Conservation (phyloP, 1,284 basidiomycete species). For the Mycena sp. region DNA sequence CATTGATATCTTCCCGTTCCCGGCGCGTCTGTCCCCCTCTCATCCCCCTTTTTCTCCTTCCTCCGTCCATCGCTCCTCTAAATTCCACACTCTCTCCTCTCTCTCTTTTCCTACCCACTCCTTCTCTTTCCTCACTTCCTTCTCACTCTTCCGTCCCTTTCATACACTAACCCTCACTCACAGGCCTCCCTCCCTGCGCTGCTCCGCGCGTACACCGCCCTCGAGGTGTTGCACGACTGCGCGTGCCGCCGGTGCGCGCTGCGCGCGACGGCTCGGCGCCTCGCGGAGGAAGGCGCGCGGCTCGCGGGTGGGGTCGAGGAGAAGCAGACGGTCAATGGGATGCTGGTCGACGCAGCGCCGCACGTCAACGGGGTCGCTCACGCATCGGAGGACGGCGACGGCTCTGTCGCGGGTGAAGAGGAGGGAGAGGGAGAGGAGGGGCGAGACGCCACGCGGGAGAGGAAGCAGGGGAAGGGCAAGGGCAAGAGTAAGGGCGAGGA, state of each 20-base stretch:
- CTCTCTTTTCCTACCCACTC: too few relatives aligned
- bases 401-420: conserved; percentile 19
- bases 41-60: too few relatives aligned
- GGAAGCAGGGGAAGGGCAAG: conserved; percentile 1
- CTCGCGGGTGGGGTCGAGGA: conserved; percentile 55
- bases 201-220: conserved; percentile 82
- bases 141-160: too few relatives aligned
- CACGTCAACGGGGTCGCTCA: neutral
- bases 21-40: too few relatives aligned
- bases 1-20: too few relatives aligned
- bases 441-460: conserved; percentile 59
- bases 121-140: too few relatives aligned
- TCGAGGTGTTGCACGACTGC: conserved; percentile 85
- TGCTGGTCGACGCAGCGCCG: neutral
- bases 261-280: conserved; percentile 69
- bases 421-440: neutral
- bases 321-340: neutral
- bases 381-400: neutral
- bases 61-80: too few relatives aligned
- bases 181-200: conserved; percentile 38
- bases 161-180: too few relatives aligned
- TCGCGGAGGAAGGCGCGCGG: conserved; percentile 65
- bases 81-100: too few relatives aligned
- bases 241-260: conserved; percentile 86
- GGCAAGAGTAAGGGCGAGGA: neutral